Evolutionary conservation across 805 yeast genomes (phyloP).

Genomic region (Danielia reshetovae): DNA sequence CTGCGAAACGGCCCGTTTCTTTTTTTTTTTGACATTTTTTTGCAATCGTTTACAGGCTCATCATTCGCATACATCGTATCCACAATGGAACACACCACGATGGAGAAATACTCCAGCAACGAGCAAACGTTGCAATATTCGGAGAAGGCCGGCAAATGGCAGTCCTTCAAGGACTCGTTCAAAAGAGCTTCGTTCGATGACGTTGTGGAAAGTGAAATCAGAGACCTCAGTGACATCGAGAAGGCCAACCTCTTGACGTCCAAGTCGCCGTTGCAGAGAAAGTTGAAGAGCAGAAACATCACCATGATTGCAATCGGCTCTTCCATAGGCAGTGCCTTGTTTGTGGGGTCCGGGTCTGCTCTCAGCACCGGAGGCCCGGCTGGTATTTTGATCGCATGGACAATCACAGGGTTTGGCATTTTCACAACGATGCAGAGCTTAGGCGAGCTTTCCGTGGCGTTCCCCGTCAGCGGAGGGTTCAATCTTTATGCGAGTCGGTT

Average conservation of each 20-base stretch:
- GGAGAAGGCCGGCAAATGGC: slow-evolving; percentile 28
- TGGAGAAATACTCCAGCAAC: neutral
- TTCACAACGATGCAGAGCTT: slow-evolving; percentile 33
- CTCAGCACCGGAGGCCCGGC: slow-evolving; percentile 67
- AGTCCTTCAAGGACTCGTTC: slow-evolving; percentile 47
- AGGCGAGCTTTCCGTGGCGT: slow-evolving; percentile 16
- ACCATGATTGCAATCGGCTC: slow-evolving; percentile 80
- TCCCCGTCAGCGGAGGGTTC: slow-evolving; percentile 49
- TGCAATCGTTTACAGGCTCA: neutral
- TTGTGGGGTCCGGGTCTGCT: slow-evolving; percentile 75
- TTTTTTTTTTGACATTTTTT: neutral
- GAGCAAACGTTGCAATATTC: neutral
- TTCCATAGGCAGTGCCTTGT: slow-evolving; percentile 74
- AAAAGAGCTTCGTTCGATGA: slow-evolving; percentile 29
- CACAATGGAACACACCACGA: neutral
- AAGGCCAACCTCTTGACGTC: slow-evolving; percentile 39
- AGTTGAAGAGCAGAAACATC: slow-evolving; percentile 48
- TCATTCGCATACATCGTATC: neutral
- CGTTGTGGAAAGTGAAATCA: slow-evolving; percentile 12
- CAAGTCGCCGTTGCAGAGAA: slow-evolving; percentile 44
- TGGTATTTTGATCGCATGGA: slow-evolving; percentile 58
- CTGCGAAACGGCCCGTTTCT: neutral
- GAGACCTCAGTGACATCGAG: slow-evolving; percentile 27
- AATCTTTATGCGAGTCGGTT: slow-evolving; percentile 52
- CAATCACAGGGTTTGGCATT: slow-evolving; percentile 64